Conservation (phyloP, 805 yeast genomes). For the Saccharomycopsis sp. region DNA sequence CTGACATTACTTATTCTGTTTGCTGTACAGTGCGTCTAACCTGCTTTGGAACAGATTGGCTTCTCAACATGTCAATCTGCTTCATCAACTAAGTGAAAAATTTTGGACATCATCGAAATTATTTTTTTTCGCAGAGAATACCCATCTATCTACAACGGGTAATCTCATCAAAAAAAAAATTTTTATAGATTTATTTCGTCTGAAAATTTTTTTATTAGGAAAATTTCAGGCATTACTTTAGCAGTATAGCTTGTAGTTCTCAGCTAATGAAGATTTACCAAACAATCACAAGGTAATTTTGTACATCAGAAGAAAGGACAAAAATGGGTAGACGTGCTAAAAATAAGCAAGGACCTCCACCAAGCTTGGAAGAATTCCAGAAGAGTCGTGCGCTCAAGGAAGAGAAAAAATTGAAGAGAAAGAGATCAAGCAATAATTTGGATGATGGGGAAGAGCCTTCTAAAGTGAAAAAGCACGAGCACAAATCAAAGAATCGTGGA, state of each 20-base stretch:
- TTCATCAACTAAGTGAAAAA: not conserved
- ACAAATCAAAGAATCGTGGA: not conserved
- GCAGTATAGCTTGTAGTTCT: too few relatives aligned
- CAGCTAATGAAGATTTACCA: too few relatives aligned
- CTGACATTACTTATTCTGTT: too few relatives aligned
- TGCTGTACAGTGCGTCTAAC: too few relatives aligned
- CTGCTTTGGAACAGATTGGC: too few relatives aligned
- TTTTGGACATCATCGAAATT: not conserved
- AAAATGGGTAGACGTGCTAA: conserved; percentile 82
- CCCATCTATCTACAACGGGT: not conserved
- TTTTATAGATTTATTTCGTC: not conserved
- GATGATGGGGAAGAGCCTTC: conserved; percentile 4
- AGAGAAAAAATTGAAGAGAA: conserved; percentile 10
- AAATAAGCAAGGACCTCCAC: conserved; percentile 91
- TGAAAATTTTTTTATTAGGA: not conserved
- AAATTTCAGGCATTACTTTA: not conserved
- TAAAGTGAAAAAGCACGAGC: not conserved
- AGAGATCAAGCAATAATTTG: conserved; percentile 2
- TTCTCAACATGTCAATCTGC: too few relatives aligned
- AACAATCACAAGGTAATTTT: too few relatives aligned
- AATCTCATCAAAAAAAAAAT: not conserved
- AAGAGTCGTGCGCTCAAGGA: conserved; percentile 32
- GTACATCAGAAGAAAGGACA: too few relatives aligned
- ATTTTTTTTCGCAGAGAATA: too few relatives aligned
- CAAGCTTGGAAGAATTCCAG: conserved; percentile 77